These are phyloP conservation scores for Xylariaceae sp. DNA, from an alignment of 2,329 filamentous ascomycete genomes.

Conservation along the genomic window DNA sequence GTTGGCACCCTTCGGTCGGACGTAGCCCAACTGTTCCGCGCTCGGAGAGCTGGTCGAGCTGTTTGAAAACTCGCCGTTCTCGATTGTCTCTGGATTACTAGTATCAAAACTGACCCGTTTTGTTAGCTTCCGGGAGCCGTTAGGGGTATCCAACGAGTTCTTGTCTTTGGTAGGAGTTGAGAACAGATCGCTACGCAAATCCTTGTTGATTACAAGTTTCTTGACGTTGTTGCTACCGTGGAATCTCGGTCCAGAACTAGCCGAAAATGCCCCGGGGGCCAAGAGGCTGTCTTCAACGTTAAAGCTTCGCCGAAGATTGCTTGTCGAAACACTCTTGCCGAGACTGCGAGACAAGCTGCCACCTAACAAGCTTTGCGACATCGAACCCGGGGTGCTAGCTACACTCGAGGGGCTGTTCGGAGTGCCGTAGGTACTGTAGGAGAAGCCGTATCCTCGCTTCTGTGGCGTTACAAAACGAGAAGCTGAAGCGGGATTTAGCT, in stretches of 20 bases:
- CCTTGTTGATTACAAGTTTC: constrained; percentile 89
- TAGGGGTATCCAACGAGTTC: constrained; percentile 42
- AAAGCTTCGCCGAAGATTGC: constrained; percentile 80
- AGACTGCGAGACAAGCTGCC: constrained; percentile 72
- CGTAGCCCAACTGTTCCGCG: constrained; percentile 61
- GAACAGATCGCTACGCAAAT: constrained; percentile 74
- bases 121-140: constrained; percentile 60
- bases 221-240: constrained; percentile 77
- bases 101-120: constrained; percentile 95
- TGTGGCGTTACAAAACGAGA: constrained; percentile 82
- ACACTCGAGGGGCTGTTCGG: constrained; percentile 71
- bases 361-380: constrained; percentile 66
- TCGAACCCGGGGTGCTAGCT: constrained; percentile 68
- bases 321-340: constrained; percentile 86
- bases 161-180: constrained; percentile 61
- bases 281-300: constrained; percentile 85
- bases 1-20: constrained; percentile 53
- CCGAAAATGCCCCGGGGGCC: constrained; percentile 80
- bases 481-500: constrained; percentile 79
- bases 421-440: constrained; percentile 88
- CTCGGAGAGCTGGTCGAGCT: constrained; percentile 49
- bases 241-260: constrained; percentile 64
- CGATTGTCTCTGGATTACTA: constrained; percentile 52
- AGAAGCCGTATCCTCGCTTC: constrained; percentile 87
- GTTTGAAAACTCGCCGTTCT: constrained; percentile 49